A percentile compares a stretch with the other conserved stretches of the same genome.
These are phyloP conservation scores for Nematocida sp. DNA, from an alignment of 371 early-diverging fungal genomes.

Conservation along the genomic window DNA sequence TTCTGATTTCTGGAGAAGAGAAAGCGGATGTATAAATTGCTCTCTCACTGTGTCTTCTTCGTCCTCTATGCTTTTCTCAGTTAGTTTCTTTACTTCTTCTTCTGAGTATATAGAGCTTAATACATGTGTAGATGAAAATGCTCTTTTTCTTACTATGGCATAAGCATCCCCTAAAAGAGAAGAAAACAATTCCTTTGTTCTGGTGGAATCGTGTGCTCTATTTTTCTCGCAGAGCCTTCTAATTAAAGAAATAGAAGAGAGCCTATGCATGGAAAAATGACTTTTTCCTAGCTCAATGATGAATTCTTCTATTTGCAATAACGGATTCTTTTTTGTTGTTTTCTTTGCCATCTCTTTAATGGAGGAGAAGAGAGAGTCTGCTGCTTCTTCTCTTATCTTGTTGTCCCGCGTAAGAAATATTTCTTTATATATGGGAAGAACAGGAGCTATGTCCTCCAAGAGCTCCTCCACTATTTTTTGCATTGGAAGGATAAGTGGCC, in stretches of 20 bases:
- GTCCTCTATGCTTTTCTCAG: slow-evolving; percentile 10
- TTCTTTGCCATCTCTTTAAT: neutral
- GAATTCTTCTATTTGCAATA: slow-evolving; percentile 31
- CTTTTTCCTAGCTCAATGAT: slow-evolving; percentile 31
- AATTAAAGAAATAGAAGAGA: slow-evolving; percentile 36
- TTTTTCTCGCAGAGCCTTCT: slow-evolving; percentile 7
- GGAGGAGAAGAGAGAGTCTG: neutral
- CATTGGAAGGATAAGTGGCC: slow-evolving; percentile 15
- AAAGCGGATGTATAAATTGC: slow-evolving; percentile 20
- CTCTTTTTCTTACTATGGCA: slow-evolving; percentile 21
- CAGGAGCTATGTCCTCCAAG: slow-evolving; percentile 19
- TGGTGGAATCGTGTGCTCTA: neutral
- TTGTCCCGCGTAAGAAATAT: slow-evolving; percentile 42
- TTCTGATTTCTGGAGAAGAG: neutral
- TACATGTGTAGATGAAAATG: slow-evolving; percentile 1
- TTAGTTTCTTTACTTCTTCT: slow-evolving; percentile 15
- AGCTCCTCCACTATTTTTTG: slow-evolving; percentile 37
- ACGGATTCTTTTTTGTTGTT: neutral
- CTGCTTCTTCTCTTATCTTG: slow-evolving; percentile 14
- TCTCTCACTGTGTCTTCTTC: slow-evolving; percentile 40
- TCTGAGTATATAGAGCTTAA: slow-evolving; percentile 4
- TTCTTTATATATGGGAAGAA: slow-evolving; percentile 36
- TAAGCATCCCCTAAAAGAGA: slow-evolving; percentile 8
- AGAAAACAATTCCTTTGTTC: slow-evolving; percentile 4
- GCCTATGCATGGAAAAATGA: slow-evolving; percentile 43